phyloP scores from a whole-genome alignment of 1,284 basidiomycete species.

The Fomitopsis betulina region DNA sequence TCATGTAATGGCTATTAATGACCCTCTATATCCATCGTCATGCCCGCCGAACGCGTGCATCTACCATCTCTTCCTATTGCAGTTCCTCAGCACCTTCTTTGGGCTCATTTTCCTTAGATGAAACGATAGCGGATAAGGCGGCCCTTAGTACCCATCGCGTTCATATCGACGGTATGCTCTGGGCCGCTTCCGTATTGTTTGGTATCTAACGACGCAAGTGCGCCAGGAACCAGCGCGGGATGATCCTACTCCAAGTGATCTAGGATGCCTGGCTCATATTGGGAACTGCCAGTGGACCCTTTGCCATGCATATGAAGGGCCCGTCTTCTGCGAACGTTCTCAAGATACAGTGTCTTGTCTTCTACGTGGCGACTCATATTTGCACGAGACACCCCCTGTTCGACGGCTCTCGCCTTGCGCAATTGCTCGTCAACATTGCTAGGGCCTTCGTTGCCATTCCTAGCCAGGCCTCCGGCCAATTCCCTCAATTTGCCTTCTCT shows the following conservation, averaged over 20 bases:
- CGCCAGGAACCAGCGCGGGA: too few species aligned
- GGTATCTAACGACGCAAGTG: too few species aligned
- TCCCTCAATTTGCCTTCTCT: neutral
- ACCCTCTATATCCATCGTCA: neutral
- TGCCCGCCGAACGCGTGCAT: neutral
- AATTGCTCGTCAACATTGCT: neutral
- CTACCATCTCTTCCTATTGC: neutral
- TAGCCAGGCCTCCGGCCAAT: neutral
- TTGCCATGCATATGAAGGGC: neutral
- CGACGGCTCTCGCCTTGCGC: neutral
- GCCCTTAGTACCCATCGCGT: neutral
- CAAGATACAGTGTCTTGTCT: too few species aligned
- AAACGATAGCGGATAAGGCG: neutral
- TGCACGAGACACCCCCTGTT: neutral
- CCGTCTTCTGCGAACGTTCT: too few species aligned
- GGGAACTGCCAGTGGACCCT: neutral
- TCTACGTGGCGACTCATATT: neutral
- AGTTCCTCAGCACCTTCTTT: neutral
- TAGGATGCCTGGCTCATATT: neutral
- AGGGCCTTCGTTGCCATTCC: neutral
- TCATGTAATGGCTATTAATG: neutral
- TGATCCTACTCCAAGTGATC: neutral
- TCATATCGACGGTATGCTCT: neutral
- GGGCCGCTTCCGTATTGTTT: neutral
- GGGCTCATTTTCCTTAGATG: neutral